phyloP scores from a whole-genome alignment of 2,329 filamentous ascomycete species.

The Bipolaris victoriae region DNA sequence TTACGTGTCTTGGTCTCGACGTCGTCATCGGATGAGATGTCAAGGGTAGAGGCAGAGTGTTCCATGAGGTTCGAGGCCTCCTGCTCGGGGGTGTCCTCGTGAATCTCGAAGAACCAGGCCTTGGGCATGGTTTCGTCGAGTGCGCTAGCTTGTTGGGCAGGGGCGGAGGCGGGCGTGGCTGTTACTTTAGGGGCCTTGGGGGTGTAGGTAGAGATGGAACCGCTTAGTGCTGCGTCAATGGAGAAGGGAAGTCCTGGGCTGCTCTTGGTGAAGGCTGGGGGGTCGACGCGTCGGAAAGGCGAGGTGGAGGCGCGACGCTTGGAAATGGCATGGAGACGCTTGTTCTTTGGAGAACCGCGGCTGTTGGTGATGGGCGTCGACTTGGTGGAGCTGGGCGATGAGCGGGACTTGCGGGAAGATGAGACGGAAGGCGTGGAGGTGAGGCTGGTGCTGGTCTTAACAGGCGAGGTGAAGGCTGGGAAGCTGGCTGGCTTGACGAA shows the following conservation, averaged over 20 bases:
- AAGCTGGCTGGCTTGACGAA: conserved; percentile 52
- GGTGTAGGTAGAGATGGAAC: conserved; percentile 70
- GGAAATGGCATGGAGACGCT: conserved; percentile 71
- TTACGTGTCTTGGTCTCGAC: conserved; percentile 62
- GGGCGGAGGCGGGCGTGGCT: conserved; percentile 44
- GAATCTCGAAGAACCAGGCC: conserved; percentile 89
- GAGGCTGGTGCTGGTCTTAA: conserved; percentile 30
- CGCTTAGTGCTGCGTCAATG: conserved; percentile 81
- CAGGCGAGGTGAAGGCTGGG: conserved; percentile 42
- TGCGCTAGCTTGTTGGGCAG: conserved; percentile 21
- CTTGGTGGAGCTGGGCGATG: conserved; percentile 51
- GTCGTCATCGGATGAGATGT: conserved; percentile 90
- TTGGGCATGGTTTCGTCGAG: conserved; percentile 63
- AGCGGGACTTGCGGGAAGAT: conserved; percentile 48
- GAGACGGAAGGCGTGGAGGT: conserved; percentile 37
- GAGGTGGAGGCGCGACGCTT: conserved; percentile 67
- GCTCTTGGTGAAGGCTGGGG: conserved; percentile 64
- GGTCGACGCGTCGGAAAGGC: conserved; percentile 73
- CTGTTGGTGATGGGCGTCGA: conserved; percentile 56
- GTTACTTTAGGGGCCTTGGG: conserved; percentile 50
- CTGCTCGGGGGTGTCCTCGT: conserved; percentile 89
- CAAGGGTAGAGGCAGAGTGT: conserved; percentile 83
- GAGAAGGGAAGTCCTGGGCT: conserved; percentile 70
- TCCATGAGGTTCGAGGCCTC: conserved; percentile 92
- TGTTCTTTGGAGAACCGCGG: conserved; percentile 78